Percentiles rank a stretch among this genome's conserved stretches.
These are phyloP conservation scores for Somion occarium DNA, from an alignment of 1,284 basidiomycete genomes.

Conservation along the genomic window DNA sequence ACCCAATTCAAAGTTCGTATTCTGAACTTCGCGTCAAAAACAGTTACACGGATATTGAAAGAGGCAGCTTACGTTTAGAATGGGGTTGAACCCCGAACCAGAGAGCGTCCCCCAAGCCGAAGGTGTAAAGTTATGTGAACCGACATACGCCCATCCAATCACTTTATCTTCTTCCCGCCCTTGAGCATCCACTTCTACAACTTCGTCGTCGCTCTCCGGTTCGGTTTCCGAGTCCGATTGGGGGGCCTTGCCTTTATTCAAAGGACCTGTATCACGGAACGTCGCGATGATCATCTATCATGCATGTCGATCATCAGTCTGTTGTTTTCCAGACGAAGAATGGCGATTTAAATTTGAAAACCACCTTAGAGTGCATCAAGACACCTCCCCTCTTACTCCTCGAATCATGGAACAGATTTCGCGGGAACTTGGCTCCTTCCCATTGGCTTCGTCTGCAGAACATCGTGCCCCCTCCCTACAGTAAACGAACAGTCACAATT, in stretches of 20 bases:
- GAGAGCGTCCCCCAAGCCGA: slow-evolving; percentile 80
- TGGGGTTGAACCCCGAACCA: slow-evolving; percentile 62
- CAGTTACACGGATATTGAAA: not conserved
- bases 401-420: slow-evolving; percentile 62
- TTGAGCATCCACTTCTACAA: slow-evolving; percentile 34
- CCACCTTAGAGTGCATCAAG: slow-evolving; percentile 80
- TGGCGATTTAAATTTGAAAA: not conserved
- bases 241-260: not conserved
- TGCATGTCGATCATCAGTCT: too few relatives aligned
- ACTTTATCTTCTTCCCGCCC: slow-evolving; percentile 25
- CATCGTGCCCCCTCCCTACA: slow-evolving; percentile 73
- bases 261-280: slow-evolving; percentile 26
- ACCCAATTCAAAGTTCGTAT: slow-evolving; percentile 73
- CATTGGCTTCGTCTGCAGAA: slow-evolving; percentile 61
- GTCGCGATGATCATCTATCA: slow-evolving; percentile 63
- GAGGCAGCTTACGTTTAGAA: slow-evolving; percentile 53
- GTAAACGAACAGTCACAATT: not conserved
- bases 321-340: too few relatives aligned
- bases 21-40: slow-evolving; percentile 35
- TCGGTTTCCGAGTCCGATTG: slow-evolving; percentile 35
- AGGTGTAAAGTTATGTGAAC: slow-evolving; percentile 80
- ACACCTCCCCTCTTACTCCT: slow-evolving; percentile 66
- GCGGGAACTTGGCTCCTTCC: slow-evolving; percentile 65
- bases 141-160: slow-evolving; percentile 72
- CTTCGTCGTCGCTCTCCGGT: slow-evolving; percentile 36